Conservation (phyloP, 176 grass and related monocot species). For the Oryza australiensis region DNA sequence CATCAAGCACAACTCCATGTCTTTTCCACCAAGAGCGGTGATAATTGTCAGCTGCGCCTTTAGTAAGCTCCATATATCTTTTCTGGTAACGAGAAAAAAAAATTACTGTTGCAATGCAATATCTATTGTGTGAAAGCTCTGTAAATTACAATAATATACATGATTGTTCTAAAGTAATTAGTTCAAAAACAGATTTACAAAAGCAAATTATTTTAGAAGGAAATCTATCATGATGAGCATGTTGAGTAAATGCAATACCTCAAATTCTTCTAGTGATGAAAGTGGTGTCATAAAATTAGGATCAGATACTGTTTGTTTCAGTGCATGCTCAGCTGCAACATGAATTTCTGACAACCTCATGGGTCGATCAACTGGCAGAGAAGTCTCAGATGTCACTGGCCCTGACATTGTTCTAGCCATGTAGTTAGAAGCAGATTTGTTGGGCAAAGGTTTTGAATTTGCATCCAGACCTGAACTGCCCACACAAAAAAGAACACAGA, state of each 20-base stretch:
- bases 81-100: constrained; percentile 54
- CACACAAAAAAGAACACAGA: constrained; percentile 41
- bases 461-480: constrained; percentile 86
- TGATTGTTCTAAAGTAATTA: constrained; percentile 23
- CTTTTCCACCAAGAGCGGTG: constrained; percentile 99
- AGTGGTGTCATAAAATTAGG: constrained; percentile 83
- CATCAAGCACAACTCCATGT: constrained; percentile 97
- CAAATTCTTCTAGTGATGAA: constrained; percentile 86
- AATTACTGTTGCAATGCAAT: constrained; percentile 13
- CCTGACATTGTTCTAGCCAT: constrained; percentile 86
- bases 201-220: neutral
- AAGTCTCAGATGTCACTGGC: constrained; percentile 69
- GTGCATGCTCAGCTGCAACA: constrained; percentile 93
- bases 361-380: constrained; percentile 69
- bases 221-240: constrained; percentile 18
- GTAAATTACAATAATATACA: constrained; percentile 8
- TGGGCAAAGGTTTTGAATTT: constrained; percentile 62
- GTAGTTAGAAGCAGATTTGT: constrained; percentile 50
- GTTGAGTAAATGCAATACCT: constrained; percentile 50
- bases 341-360: constrained; percentile 98
- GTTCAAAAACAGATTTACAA: neutral
- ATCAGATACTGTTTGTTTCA: constrained; percentile 85
- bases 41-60: constrained; percentile 97
- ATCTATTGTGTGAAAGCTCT: constrained; percentile 21
- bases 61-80: constrained; percentile 98